These are phyloP conservation scores for Geosmithia putterillii DNA, from an alignment of 2,329 filamentous ascomycete species.

Conservation along the genomic window DNA sequence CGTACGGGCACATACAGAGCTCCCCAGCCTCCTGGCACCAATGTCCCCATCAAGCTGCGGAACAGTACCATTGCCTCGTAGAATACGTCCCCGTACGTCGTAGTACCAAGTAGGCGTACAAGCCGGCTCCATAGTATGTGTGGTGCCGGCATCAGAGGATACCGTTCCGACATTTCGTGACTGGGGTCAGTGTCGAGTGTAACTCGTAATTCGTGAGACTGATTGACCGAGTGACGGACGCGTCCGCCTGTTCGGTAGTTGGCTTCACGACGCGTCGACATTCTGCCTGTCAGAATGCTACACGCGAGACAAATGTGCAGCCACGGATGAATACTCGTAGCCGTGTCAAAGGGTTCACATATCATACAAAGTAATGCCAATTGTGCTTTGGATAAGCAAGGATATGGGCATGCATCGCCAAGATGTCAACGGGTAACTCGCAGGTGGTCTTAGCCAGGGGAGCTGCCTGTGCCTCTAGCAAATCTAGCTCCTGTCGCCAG, in stretches of 20 bases:
- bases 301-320: no score
- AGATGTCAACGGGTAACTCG: neutral
- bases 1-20: no score
- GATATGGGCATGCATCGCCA: neutral
- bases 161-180: neutral
- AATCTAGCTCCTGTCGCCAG: neutral
- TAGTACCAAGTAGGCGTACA: no score
- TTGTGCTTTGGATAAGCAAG: neutral
- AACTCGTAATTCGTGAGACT: neutral
- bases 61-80: no score
- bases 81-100: no score
- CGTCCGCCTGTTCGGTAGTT: neutral
- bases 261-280: no score
- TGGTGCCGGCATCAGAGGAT: neutral
- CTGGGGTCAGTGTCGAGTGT: neutral
- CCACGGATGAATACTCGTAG: no score
- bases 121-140: no score
- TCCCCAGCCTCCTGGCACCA: neutral
- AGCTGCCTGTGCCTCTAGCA: neutral
- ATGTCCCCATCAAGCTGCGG: no score
- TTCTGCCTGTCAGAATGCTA: no score
- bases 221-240: neutral
- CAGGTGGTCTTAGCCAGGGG: neutral
- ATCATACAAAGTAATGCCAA: neutral
- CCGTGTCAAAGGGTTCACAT: neutral